A percentile compares a stretch with the other conserved stretches of the same genome.
These are phyloP conservation scores for Mitragyna speciosa DNA, from an alignment of 257 asterid genomes.

Conservation along the genomic window DNA sequence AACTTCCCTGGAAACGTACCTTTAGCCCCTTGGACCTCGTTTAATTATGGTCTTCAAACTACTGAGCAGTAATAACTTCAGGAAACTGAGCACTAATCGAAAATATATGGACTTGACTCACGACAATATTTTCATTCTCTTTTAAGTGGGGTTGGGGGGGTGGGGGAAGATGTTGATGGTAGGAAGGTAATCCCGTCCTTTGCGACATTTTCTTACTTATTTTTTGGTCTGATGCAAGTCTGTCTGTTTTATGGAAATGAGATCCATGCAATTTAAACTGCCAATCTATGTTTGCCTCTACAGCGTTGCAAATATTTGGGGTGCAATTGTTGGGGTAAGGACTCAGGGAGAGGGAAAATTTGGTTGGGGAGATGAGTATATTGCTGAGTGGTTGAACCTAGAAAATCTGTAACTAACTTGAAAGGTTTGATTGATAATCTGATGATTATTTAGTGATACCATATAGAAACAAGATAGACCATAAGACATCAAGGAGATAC, in stretches of 20 bases:
- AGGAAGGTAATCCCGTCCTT: background rate
- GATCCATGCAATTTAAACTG: background rate
- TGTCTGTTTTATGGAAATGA: background rate
- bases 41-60: background rate
- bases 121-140: background rate
- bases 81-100: background rate
- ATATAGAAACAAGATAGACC: background rate
- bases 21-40: background rate
- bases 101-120: background rate
- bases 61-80: background rate
- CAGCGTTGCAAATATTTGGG: background rate
- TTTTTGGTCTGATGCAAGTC: background rate
- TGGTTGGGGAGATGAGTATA: background rate
- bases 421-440: background rate
- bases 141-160: background rate
- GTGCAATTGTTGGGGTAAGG: background rate
- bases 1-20: background rate
- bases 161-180: background rate
- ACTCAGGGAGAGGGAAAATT: background rate
- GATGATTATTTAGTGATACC: background rate
- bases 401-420: background rate
- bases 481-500: background rate
- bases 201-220: background rate
- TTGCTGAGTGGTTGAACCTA: background rate
- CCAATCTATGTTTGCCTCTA: background rate